Conservation (phyloP, 805 yeast species). For the Starmerella sirachaensis region DNA sequence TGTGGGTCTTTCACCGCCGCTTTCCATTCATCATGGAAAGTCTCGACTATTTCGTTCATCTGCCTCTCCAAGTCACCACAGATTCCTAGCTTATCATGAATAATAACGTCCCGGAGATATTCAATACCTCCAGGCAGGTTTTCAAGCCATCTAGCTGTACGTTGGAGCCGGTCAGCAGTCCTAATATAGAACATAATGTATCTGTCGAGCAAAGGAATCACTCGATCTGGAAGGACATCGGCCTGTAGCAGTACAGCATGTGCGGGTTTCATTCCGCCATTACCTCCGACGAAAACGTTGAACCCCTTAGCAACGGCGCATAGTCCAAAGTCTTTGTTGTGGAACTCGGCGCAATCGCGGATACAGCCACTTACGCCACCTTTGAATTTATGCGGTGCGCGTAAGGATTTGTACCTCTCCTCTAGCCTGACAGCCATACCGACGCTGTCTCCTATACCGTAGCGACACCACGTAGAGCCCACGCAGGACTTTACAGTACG, state of each 20-base stretch:
- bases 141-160: constrained; percentile 34
- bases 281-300: constrained; percentile 32
- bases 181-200: constrained; percentile 32
- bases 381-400: constrained; percentile 32
- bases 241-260: constrained; percentile 30
- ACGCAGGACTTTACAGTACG: constrained; percentile 33
- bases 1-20: constrained; percentile 25
- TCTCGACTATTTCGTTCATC: constrained; percentile 28
- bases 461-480: constrained; percentile 33
- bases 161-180: constrained; percentile 31
- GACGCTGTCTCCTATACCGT: constrained; percentile 32
- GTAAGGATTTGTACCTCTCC: constrained; percentile 31
- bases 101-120: constrained; percentile 29
- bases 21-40: constrained; percentile 32
- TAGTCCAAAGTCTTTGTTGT: constrained; percentile 31
- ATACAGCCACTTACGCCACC: constrained; percentile 34
- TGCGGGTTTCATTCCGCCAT: constrained; percentile 34
- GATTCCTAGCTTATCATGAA: constrained; percentile 31
- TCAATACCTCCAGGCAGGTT: constrained; percentile 31
- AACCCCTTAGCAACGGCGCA: constrained; percentile 32
- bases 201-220: constrained; percentile 30
- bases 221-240: constrained; percentile 31
- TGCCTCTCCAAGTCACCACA: constrained; percentile 29
- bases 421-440: constrained; percentile 32
- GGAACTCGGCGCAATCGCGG: constrained; percentile 33